Evolutionary conservation across 345 rosid genomes (phyloP), one percentile per base, ranked within the genome.

Genomic region (Syzygium oleosum): DNA sequence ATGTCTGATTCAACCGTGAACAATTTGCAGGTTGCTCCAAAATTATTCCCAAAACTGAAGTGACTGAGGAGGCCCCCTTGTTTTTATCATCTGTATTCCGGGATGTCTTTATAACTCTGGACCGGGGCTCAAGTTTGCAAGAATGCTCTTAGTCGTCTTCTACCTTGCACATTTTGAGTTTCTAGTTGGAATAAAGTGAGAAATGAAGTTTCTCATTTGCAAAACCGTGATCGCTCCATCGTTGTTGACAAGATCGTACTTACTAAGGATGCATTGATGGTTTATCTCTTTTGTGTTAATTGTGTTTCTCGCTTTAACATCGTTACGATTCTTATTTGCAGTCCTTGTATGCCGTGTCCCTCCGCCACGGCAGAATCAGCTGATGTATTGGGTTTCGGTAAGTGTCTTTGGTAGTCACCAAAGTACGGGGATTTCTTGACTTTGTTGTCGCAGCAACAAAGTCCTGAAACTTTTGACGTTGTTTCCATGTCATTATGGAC

Each of bases 41-140:
- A 92, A 78, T 91, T 96, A 52, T 94, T 95, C 88, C 3, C 88
- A 15, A 92, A 96, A 88, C 90, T 96, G 84, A 96, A 94, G 93
- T 96, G 85, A 92, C 5, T 4, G 38, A 49, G 52, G 56, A 19
- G 38, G 80, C 80, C 80, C 46, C 2, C 25, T 68, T 68, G 79
- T 68, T 68, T 68, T 17, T 9, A 0, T 34, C 79, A 34, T 68
- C 43, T 19, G 5, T 68, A 9, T 68, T 68, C 79, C 2, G 25
- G 79, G 79, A 31, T 68, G 46, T 68, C 12, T 68, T 19, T 9
- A 68, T 34, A 34, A 34, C 12, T 68, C 46, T 68, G 7, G 79
- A 4, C 79, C 1, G 5, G 43, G 80, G 80, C 46, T 68, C 46
- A 2, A 17, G 46, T 34, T 68, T 68, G 46, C 25, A 0, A 68